Evolutionary conservation across 2,329 filamentous ascomycete genomes (phyloP).

Genomic region (Aspergillus pseudoglaucus): DNA sequence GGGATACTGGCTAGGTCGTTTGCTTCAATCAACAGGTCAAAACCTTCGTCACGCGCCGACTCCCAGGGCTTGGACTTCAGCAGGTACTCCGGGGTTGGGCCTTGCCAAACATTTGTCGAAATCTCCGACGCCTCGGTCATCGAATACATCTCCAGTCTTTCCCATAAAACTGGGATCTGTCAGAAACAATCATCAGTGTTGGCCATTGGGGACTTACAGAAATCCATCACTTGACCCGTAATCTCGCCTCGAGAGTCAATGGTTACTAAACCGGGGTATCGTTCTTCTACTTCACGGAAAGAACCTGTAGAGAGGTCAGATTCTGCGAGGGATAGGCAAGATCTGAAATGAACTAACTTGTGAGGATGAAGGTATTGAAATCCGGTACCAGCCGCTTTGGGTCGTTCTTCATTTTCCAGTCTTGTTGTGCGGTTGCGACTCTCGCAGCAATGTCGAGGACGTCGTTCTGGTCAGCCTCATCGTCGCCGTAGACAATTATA

Average conservation of each 20-base stretch:
- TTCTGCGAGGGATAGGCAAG: constrained; percentile 8
- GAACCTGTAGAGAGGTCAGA: constrained; percentile 39
- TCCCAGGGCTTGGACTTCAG: constrained; percentile 36
- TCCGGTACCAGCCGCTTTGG: constrained; percentile 49
- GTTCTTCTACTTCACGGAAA: constrained; percentile 66
- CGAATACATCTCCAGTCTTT: constrained; percentile 82
- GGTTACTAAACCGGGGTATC: constrained; percentile 64
- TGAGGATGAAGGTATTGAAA: constrained; percentile 81
- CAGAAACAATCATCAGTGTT: not conserved
- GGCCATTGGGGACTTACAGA: constrained; percentile 50
- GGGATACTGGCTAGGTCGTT: constrained; percentile 74
- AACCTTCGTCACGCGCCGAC: constrained; percentile 50
- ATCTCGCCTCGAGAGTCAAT: constrained; percentile 64
- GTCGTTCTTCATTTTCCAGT: constrained; percentile 64
- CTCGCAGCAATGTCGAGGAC: constrained; percentile 58
- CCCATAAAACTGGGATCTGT: constrained; percentile 58
- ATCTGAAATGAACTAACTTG: constrained; percentile 39
- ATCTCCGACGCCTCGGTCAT: constrained; percentile 92
- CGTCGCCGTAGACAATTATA: constrained; percentile 83
- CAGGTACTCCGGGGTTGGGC: constrained; percentile 70
- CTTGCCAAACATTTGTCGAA: constrained; percentile 80
- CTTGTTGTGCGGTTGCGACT: constrained; percentile 68
- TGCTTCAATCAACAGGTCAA: constrained; percentile 81
- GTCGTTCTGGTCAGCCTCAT: constrained; percentile 54
- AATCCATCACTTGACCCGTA: constrained; percentile 76